Evolutionary conservation across 441 rosid genomes (phyloP).

Genomic region (Pelargonium australe): DNA sequence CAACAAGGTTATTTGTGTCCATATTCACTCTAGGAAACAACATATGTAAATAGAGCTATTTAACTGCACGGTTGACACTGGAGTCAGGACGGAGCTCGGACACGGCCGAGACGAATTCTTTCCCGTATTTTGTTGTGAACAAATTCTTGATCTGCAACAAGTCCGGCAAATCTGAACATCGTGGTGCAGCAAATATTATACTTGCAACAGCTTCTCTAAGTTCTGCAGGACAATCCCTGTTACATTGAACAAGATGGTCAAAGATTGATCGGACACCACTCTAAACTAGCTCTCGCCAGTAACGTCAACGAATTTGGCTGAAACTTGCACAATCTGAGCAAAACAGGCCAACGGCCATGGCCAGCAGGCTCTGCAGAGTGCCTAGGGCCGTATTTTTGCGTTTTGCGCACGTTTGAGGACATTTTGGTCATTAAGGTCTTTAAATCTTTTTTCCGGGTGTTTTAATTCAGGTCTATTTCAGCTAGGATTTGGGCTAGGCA

Average conservation of each 20-base stretch:
- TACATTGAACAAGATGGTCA: slow-evolving; percentile 5
- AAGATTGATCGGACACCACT: neutral
- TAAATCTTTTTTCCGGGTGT: too few species aligned
- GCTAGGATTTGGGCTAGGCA: too few species aligned
- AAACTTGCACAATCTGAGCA: too few species aligned
- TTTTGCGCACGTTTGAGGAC: too few species aligned
- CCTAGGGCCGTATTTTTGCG: too few species aligned
- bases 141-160: slow-evolving; percentile 72
- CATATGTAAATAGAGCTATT: slow-evolving; percentile 21
- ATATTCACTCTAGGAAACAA: slow-evolving; percentile 3
- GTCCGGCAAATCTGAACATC: slow-evolving; percentile 92
- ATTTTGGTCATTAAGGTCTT: too few species aligned
- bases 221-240: slow-evolving; percentile 88
- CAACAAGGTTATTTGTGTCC: neutral
- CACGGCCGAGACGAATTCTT: slow-evolving; percentile 61
- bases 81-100: slow-evolving; percentile 91
- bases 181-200: slow-evolving; percentile 85
- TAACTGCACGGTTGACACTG: slow-evolving; percentile 88
- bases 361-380: too few species aligned
- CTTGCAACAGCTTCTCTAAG: slow-evolving; percentile 84
- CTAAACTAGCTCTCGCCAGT: neutral
- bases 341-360: too few species aligned
- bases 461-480: too few species aligned
- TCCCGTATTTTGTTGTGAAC: slow-evolving; percentile 58
- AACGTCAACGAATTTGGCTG: too few species aligned